Base-by-base conservation (phyloP, 176 grass and related monocot genomes). In the Eleusine indica region DNA sequence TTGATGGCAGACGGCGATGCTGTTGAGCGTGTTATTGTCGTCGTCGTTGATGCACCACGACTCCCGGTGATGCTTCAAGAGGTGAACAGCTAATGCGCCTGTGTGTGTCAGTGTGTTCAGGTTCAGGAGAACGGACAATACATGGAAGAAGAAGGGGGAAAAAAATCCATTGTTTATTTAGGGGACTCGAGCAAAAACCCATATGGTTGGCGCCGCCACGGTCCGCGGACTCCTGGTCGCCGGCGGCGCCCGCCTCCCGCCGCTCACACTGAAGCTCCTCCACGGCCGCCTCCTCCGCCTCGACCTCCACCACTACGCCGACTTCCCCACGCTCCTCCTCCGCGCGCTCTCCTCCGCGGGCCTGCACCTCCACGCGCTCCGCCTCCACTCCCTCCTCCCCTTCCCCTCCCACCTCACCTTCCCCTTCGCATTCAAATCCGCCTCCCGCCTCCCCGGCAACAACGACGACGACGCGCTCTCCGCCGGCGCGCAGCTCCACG, bases 231-330 rank as follows among this genome's bases (percentile, higher is more conserved):
- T 91, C 62, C 73, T 86, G 14, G 9, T 30, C 40, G 63, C 77
- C 77, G 48, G 56, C 70, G 32, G 1, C 25, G 16, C 12, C 70
- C 51, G 32, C 2, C 73, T 82, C 5, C 42, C 81, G 3, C 68
- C 81, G 43, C 80, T 75, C 70, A 30, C 80, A 18, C 25, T 87
- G 8, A 89, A 84, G 10, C 89, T 69, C 67, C 51, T 94, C 83
- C 89, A 88, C 73, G 76, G 19, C 54, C 89, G 84, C 76, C 67
- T 94, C 72, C 75, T 94, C 76, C 86, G 87, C 77, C 80, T 87
- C 38, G 80, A 82, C 73, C 52, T 91, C 86, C 62, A 80, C 80
- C 61, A 80, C 80, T 52, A 76, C 43, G 8, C 71, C 25, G 41
- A 58, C 68, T 72, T 84, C 37, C 40, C 71, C 10, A 8, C 1